Evolutionary conservation across 257 asterid species (phyloP), one percentile per base, ranked within the genome.

Genomic region (Capsicum rhomboideum): DNA sequence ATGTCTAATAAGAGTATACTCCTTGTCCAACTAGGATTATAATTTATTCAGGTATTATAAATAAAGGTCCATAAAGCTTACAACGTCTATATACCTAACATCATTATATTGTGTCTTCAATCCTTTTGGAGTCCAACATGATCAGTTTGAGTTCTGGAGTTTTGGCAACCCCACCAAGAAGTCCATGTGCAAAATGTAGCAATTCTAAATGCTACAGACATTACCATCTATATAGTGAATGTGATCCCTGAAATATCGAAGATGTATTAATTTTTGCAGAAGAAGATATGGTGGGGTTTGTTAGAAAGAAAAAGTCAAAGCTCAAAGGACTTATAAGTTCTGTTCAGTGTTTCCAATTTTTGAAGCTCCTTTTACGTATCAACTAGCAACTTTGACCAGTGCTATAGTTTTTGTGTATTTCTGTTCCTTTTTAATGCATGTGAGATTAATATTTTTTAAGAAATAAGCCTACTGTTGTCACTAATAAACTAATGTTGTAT

Each of bases 261-360:
- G 88, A 83, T 26, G 53, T 66, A 37, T 40, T 10, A 34, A 17
- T 59, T 18, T 20, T 78, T 63, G 17, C 29, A 4, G 34, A 72
- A n/a, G 88, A 82, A 10, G 84, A 82, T 44, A 54, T 68, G 52
- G 18, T n/a, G 10, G 86, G 26, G 2, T 78, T 61, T 67, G 34
- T 28, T 6, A 58, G 82, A 58, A 66, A 63, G 56, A 49, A 78
- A 55, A 79, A 69, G 74, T 63, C 77, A n/a, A 83, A 34, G 67
- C 23, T 23, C 16, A 23, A 31, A 49, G 18, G 8, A 21, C 16
- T 49, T 20, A 20, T 61, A 3, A 13, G 20, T 14, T 86, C 18
- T 23, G 8, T 3, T 31, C 20, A 44, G 72, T 83, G 86, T 82
- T 83, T 83, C 13, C 79, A 78, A 40, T 86, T 82, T 68, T 42